phyloP scores from a whole-genome alignment of 78 protist species.

The Abeoforma whisleri region DNA sequence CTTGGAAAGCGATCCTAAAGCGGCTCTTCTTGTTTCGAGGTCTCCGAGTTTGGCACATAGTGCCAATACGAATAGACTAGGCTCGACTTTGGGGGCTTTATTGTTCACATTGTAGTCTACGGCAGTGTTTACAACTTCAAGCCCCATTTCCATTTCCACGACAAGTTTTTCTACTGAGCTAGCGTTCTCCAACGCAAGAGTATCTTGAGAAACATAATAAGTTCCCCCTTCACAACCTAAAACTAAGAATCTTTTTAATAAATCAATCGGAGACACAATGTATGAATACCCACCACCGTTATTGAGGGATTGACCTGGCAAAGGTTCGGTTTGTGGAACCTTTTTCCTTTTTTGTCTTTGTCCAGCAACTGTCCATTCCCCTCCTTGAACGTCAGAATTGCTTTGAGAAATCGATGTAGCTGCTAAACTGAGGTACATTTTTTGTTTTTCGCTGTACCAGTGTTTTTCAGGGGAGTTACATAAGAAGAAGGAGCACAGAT shows the following conservation, averaged over 20 bases:
- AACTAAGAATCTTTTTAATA: conserved; percentile 6
- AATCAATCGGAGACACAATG: neutral
- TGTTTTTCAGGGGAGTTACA: too few relatives aligned
- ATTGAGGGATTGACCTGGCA: neutral
- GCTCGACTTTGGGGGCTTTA: conserved; percentile 13
- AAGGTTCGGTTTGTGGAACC: too few relatives aligned
- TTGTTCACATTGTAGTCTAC: neutral
- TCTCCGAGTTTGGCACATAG: neutral
- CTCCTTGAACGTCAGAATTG: too few relatives aligned
- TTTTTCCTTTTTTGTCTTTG: too few relatives aligned
- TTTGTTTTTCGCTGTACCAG: too few relatives aligned
- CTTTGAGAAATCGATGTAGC: too few relatives aligned
- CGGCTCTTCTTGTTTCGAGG: neutral
- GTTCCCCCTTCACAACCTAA: conserved; percentile 34
- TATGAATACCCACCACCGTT: neutral
- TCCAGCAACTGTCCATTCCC: too few relatives aligned
- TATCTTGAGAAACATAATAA: neutral
- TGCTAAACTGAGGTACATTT: too few relatives aligned
- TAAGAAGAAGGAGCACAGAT: too few relatives aligned
- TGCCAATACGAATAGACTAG: conserved; percentile 26
- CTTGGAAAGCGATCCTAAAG: neutral
- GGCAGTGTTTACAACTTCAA: neutral
- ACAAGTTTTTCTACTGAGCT: neutral
- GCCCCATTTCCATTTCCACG: conserved; percentile 1
- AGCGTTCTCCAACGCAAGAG: neutral